Evolutionary conservation across 2,329 filamentous ascomycete genomes (phyloP).

Genomic region (Alternaria consortialis): DNA sequence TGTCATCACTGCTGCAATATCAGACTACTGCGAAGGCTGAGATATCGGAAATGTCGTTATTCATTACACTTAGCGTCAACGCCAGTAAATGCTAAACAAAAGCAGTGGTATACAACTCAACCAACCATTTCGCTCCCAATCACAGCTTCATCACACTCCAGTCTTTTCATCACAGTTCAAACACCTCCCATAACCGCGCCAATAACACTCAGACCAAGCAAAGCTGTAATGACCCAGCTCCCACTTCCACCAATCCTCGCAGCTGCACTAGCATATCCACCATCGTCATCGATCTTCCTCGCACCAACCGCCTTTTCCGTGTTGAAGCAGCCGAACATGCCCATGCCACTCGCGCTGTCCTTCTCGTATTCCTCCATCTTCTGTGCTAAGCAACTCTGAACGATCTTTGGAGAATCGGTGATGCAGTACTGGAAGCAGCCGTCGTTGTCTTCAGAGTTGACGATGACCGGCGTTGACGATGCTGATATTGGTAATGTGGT

Average conservation of each 20-base stretch:
- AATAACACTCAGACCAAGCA: conserved; percentile 23
- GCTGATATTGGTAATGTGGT: conserved; percentile 2
- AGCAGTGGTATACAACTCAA: neutral
- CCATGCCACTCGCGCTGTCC: neutral
- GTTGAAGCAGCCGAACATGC: conserved; percentile 26
- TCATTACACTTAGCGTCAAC: conserved; percentile 2
- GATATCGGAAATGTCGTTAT: neutral
- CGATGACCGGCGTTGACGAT: conserved; percentile 12
- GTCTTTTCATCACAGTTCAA: neutral
- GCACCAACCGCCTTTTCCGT: conserved; percentile 7
- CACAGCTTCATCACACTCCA: neutral
- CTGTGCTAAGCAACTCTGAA: conserved; percentile 21
- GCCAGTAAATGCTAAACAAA: neutral
- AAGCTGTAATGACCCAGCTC: conserved; percentile 10
- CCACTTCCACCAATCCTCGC: conserved; percentile 6
- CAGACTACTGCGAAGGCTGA: neutral
- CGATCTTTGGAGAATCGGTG: conserved; percentile 23
- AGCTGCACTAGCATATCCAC: conserved; percentile 17
- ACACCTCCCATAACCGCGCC: conserved; percentile 10
- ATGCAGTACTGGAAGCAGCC: conserved; percentile 41
- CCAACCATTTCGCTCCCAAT: conserved; percentile 9
- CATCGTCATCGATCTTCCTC: conserved; percentile 13
- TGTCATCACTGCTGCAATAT: neutral
- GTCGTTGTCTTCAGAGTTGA: conserved; percentile 20
- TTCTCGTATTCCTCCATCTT: conserved; percentile 22